Conservation (phyloP, 345 rosid genomes). For the Eucalyptus fibrosa region DNA sequence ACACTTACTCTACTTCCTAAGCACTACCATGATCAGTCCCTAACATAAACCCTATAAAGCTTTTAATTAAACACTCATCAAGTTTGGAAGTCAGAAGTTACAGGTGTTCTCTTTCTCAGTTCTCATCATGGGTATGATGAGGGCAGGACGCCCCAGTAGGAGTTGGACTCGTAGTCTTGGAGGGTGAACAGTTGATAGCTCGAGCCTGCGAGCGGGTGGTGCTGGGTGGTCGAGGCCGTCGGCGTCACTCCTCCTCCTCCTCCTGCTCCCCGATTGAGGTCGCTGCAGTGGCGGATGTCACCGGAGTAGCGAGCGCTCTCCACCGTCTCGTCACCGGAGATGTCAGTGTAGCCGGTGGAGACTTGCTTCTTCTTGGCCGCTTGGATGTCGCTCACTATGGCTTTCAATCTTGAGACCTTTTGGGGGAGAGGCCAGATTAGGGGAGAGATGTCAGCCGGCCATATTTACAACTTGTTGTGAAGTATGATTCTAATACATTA, state of each 20-base stretch:
- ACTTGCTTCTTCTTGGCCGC: slow-evolving; percentile 16
- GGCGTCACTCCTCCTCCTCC: background rate
- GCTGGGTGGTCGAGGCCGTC: background rate
- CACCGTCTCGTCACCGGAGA: slow-evolving; percentile 56
- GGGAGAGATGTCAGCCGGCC: background rate
- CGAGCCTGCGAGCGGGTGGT: slow-evolving; percentile 8
- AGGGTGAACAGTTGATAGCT: slow-evolving; percentile 18
- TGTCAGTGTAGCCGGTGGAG: slow-evolving; percentile 27
- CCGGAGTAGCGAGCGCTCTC: slow-evolving; percentile 35
- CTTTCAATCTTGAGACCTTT: slow-evolving; percentile 50
- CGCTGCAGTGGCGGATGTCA: background rate
- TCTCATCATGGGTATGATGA: background rate
- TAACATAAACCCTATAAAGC: background rate
- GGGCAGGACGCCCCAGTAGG: background rate
- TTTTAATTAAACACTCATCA: background rate
- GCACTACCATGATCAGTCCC: background rate
- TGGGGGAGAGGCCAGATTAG: background rate
- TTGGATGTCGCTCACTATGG: slow-evolving; percentile 28
- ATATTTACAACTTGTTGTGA: background rate
- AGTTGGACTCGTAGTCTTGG: slow-evolving; percentile 9
- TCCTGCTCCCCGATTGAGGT: background rate
- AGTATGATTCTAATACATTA: background rate
- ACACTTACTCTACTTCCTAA: slow-evolving; percentile 11
- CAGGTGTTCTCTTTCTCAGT: background rate
- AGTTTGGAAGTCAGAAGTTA: background rate